Percentiles rank a stretch among this genome's conserved stretches.
Conservation (phyloP, 2,329 filamentous ascomycete species). For the Blastomyces emzantsi region DNA sequence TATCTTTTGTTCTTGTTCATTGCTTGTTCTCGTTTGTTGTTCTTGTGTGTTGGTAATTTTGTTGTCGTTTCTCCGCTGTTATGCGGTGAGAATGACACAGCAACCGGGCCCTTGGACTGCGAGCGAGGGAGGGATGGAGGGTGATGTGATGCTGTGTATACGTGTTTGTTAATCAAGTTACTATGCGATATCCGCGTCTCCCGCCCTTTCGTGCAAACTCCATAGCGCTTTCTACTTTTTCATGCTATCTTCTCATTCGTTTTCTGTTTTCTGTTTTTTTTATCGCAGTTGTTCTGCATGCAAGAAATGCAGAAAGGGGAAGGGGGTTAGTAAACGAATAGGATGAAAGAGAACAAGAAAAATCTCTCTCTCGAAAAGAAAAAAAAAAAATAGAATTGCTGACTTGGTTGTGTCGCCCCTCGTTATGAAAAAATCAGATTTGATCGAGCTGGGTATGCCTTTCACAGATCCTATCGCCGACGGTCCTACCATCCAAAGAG, state of each 20-base stretch:
- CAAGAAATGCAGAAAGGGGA: background rate
- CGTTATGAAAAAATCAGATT: slow-evolving; percentile 46
- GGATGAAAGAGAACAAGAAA: background rate
- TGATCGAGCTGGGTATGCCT: slow-evolving; percentile 91
- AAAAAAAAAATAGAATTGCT: background rate
- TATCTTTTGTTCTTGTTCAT: background rate
- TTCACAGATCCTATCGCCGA: slow-evolving; percentile 99
- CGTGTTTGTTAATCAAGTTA: background rate
- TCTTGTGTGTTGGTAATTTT: background rate
- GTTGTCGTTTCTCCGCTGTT: background rate
- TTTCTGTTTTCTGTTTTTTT: background rate
- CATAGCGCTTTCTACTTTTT: background rate
- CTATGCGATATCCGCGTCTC: background rate
- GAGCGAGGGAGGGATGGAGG: background rate
- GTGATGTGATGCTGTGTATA: background rate
- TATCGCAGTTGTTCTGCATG: background rate
- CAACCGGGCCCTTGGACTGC: background rate
- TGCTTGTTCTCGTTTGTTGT: background rate
- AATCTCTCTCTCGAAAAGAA: background rate
- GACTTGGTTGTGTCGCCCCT: slow-evolving; percentile 7
- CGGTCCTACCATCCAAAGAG: slow-evolving; percentile 90
- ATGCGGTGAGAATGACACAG: slow-evolving; percentile 7
- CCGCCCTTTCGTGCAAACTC: background rate
- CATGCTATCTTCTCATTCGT: background rate
- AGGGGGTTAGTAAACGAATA: background rate